phyloP scores from a whole-genome alignment of 441 rosid genomes.

The Eruca vesicaria region DNA sequence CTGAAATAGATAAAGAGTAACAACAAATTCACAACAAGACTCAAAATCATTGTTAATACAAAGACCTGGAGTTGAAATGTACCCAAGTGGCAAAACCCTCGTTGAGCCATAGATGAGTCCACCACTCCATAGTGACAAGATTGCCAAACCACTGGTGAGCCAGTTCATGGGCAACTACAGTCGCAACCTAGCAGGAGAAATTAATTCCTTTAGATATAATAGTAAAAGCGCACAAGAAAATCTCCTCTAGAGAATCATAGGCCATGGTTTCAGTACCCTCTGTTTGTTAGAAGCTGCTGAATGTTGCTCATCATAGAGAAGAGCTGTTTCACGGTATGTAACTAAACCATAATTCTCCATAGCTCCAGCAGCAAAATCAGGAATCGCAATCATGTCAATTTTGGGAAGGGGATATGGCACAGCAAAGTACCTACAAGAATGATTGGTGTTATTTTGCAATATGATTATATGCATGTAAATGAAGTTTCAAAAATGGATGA shows the following conservation, averaged over 20 bases:
- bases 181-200: conserved; percentile 63
- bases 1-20: conserved; percentile 44
- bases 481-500: conserved; percentile 17
- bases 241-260: background rate
- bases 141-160: conserved; percentile 99
- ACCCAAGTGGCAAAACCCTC: conserved; percentile 99
- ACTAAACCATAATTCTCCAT: conserved; percentile 99
- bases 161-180: conserved; percentile 93
- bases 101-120: conserved; percentile 97
- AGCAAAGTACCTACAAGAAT: conserved; percentile 69
- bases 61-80: conserved; percentile 27
- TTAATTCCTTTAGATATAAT: conserved; percentile 6
- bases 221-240: background rate
- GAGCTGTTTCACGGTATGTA: conserved; percentile 85
- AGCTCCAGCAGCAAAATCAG: conserved; percentile 98
- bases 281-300: conserved; percentile 97
- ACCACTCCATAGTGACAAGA: conserved; percentile 99
- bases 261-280: conserved; percentile 49
- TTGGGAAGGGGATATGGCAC: conserved; percentile 89
- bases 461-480: conserved; percentile 11
- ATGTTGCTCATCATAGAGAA: conserved; percentile 88
- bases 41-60: background rate
- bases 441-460: conserved; percentile 5
- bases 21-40: conserved; percentile 4
- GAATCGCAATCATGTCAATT: conserved; percentile 94